Conservation (phyloP, 2,329 filamentous ascomycete genomes). For the Arthrobotrys sphaeroides region DNA sequence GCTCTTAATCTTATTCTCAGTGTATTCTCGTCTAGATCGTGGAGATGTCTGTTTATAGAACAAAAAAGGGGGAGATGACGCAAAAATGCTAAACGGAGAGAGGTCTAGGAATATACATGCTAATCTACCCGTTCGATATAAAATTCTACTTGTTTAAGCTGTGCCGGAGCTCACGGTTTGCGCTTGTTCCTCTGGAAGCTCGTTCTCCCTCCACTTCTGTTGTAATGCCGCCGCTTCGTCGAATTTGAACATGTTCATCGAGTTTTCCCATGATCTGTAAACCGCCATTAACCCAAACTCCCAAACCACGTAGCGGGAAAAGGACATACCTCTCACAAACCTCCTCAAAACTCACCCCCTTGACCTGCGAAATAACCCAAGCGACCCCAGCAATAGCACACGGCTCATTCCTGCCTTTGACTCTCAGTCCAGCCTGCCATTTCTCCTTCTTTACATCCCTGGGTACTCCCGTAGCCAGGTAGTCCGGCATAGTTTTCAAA, state of each 20-base stretch:
- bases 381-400: slow-evolving; percentile 86
- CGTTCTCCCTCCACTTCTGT: slow-evolving; percentile 25
- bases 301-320: background rate
- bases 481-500: slow-evolving; percentile 70
- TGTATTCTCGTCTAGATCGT: background rate
- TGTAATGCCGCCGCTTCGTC: slow-evolving; percentile 62
- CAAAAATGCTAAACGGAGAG: background rate
- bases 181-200: background rate
- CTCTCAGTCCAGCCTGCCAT: slow-evolving; percentile 85
- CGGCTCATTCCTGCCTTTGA: slow-evolving; percentile 95
- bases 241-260: slow-evolving; percentile 79
- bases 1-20: background rate
- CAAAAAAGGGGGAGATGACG: too few relatives aligned
- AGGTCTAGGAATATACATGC: too few relatives aligned
- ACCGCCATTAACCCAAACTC: slow-evolving; percentile 56
- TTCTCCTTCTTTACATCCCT: slow-evolving; percentile 96
- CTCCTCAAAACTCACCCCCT: slow-evolving; percentile 79
- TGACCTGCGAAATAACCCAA: slow-evolving; percentile 86
- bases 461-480: slow-evolving; percentile 73
- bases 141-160: too few relatives aligned
- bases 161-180: too few relatives aligned
- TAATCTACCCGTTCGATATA: too few relatives aligned
- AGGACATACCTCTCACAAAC: slow-evolving; percentile 77
- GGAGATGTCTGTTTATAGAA: too few relatives aligned
- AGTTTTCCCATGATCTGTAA: slow-evolving; percentile 78